Base-by-base conservation (phyloP, 192 early-diverging fungal species). In the Geranomyces variabilis region DNA sequence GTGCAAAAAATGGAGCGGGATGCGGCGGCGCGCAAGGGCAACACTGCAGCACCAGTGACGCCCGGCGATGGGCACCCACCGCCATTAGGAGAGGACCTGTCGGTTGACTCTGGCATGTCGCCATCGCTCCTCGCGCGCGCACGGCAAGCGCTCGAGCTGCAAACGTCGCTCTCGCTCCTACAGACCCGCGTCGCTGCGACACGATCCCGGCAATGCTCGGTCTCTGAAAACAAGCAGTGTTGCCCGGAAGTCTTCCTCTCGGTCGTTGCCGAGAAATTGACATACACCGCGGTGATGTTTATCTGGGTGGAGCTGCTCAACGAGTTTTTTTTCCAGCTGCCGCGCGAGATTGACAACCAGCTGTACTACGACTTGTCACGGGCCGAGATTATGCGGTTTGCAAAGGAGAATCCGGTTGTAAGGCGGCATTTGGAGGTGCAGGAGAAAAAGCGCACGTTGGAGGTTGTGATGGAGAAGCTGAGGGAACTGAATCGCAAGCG, bases 291-390 rank as follows among this genome's bases (percentile, higher is more conserved):
- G 43, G 95, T 95, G 44, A 95, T 99, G 92, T 99, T 99, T 76
- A 96, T 99, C 71, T 93, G 94, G 76, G 93, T 96, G 21, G 96
- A 99, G 79, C 85, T 99, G 55, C 81, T 99, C 75, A 96, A 95
- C 75, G 96, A 99, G 79, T 99, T 97, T 81, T 95, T 96, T 75
- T 97, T 96, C 89, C 95, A 97, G 82, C 87, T 97, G 67, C 96
- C 96, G 41, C 81, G 96, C 43, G 93, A 96, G 80, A 88, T 99
- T 22, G 96, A 99, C 77, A 90, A 93, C 66, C 84, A 90, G 60
- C 74, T 99, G 65, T 95, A 95, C 63, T 96, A 96, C 62, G 92
- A 91, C 75, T 83, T 94, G 75, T 87, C 84, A 9, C 79, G 88
- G 69, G 75, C 89, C 61, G 89, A 97, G 73, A 93, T 96, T 60